Conservation (phyloP, 768 basidiomycete genomes). For the Xerocomellus amylosporus region DNA sequence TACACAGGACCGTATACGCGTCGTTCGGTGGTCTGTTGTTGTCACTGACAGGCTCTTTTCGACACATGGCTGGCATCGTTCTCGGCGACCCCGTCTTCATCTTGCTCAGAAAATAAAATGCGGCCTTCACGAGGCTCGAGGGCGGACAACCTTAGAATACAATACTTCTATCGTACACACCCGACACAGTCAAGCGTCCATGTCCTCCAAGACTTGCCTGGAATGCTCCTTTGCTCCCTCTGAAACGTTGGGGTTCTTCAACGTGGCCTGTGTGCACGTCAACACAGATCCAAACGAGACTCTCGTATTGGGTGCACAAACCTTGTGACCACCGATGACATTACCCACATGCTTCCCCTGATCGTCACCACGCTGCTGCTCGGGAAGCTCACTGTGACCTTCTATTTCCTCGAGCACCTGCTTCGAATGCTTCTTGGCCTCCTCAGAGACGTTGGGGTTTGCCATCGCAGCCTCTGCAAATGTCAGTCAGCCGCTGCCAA, state of each 20-base stretch:
- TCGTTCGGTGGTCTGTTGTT: constrained; percentile 96
- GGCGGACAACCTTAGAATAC: constrained; percentile 6
- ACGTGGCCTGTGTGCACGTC: constrained; percentile 9
- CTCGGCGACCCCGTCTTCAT: constrained; percentile 92
- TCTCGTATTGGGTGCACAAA: background rate
- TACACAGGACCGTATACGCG: constrained; percentile 82
- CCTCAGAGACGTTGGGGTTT: too few species aligned
- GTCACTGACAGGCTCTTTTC: constrained; percentile 82
- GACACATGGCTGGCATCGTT: constrained; percentile 80
- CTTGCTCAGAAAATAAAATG: constrained; percentile 69
- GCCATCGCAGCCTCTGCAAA: too few species aligned
- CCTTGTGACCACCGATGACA: constrained; percentile 23
- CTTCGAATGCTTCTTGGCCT: too few species aligned
- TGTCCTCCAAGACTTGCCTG: constrained; percentile 5
- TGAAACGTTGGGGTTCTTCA: constrained; percentile 25
- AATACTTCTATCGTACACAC: background rate
- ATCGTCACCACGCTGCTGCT: too few species aligned
- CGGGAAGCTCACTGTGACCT: too few species aligned
- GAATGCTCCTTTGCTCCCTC: constrained; percentile 16
- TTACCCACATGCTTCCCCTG: constrained; percentile 1
- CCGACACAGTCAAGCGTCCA: background rate
- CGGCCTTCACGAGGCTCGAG: background rate
- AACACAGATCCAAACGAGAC: background rate
- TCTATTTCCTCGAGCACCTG: too few species aligned
- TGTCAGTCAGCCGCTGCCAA: too few species aligned